Evolutionary conservation across 768 basidiomycete genomes (phyloP), one percentile per base, ranked within the genome.

Genomic region (Naganishia vishniacii): DNA sequence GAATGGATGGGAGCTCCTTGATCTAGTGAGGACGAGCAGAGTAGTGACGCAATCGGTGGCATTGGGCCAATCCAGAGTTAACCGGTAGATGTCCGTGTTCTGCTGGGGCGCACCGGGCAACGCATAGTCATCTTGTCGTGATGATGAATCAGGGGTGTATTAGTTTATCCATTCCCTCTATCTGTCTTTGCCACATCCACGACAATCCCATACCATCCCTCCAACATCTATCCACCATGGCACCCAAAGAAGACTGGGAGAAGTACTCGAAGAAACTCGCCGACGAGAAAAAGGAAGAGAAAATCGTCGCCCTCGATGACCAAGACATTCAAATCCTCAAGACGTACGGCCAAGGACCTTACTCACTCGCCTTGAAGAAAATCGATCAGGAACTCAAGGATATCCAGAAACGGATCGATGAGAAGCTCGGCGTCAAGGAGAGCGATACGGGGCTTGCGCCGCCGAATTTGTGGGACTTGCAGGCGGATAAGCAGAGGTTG

Each of bases 291-390:
- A 82, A 86, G 29, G 89, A 93, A 71, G 91, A 91, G 80, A 95
- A 95, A 81, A 94, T 97, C 72, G 85, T 88, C 70, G 94, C 88
- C 56, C 85, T 99, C 67, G 95, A 98, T 74, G 94, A 97, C 72
- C 91, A 90, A 69, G 95, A 98, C 76, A 99, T 99, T 56, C 94
- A 98, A 77, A 95, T 99, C 70, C 84, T 99, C 68, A 95, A 97
- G 81, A 99, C 94, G 65, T 25, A 98, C 92, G 94, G 95, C 60
- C 94, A 97, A 88, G 95, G 95, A 62, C 93, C 95, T 61, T 99
- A 99, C 75, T 92, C 92, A 0, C 80, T 82, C 31, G 85, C 86
- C 68, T 81, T 98, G 51, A 95, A 92, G 82, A 84, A 86, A 76
- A 88, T 86, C 4, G 94, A 98, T 70, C 79, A 82, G 56, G 95